phyloP scores from a whole-genome alignment of 2,329 filamentous ascomycete species.

The Cordyceps pruinosa region DNA sequence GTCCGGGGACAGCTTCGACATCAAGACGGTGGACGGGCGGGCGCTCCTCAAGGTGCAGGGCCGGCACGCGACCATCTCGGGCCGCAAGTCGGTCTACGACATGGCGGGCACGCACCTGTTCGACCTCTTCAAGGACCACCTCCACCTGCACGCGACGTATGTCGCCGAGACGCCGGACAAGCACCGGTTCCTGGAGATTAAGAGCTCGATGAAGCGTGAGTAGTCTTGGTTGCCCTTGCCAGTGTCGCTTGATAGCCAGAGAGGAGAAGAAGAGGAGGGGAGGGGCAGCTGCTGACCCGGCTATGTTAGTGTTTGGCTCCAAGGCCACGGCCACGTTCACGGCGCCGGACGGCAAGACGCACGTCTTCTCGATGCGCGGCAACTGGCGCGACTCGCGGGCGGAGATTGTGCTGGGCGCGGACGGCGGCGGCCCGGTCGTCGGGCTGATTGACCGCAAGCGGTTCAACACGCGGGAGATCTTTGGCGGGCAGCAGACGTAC shows the following conservation, averaged over 20 bases:
- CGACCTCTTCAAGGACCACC: conserved; percentile 47
- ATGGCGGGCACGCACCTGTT: conserved; percentile 48
- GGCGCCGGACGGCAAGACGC: conserved; percentile 35
- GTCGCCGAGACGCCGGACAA: conserved; percentile 38
- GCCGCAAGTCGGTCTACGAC: conserved; percentile 50
- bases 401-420: conserved; percentile 44
- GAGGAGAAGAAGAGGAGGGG: background rate
- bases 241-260: no score
- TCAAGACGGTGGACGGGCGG: conserved; percentile 47
- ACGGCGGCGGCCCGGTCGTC: conserved; percentile 42
- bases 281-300: background rate
- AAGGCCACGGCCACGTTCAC: conserved; percentile 53
- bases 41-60: conserved; percentile 51
- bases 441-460: conserved; percentile 54
- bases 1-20: conserved; percentile 57
- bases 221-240: conserved; percentile 14
- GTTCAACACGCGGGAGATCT: conserved; percentile 49
- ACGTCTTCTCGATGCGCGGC: conserved; percentile 51
- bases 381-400: conserved; percentile 52
- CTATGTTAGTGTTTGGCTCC: conserved; percentile 39
- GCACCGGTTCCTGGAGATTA: conserved; percentile 46
- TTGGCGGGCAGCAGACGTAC: conserved; percentile 60
- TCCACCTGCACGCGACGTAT: conserved; percentile 46
- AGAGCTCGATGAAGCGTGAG: conserved; percentile 46
- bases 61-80: conserved; percentile 44